These are phyloP conservation scores for Cyclotella kingstonii DNA, from an alignment of 108 stramenopile species.

Conservation along the genomic window DNA sequence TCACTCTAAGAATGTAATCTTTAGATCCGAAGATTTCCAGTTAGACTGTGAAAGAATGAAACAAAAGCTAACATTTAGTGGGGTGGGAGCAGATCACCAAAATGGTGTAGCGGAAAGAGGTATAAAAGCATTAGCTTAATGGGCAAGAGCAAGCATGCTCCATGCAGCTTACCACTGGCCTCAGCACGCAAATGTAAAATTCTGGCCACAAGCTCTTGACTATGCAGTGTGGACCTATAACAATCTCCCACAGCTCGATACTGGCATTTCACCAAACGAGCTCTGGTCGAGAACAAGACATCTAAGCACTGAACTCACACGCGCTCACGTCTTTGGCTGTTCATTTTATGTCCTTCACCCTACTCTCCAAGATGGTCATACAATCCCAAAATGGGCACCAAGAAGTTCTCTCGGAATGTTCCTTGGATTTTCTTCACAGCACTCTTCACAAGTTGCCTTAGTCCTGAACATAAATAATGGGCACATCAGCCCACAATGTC, in stretches of 20 bases:
- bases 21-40: constrained; percentile 14
- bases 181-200: too few species aligned
- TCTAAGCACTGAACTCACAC: not conserved
- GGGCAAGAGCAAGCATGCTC: too few species aligned
- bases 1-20: too few species aligned
- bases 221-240: constrained; percentile 49
- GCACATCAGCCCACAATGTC: constrained; percentile 48
- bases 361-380: constrained; percentile 37
- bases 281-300: constrained; percentile 3
- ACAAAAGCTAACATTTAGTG: too few species aligned
- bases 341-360: constrained; percentile 44
- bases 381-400: constrained; percentile 43
- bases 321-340: constrained; percentile 35
- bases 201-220: constrained; percentile 43
- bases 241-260: constrained; percentile 21
- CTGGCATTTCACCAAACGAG: constrained; percentile 31
- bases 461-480: constrained; percentile 36
- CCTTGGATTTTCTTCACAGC: constrained; percentile 36
- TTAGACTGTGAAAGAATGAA: constrained; percentile 5
- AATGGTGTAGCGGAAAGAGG: too few species aligned
- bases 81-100: too few species aligned
- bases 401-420: constrained; percentile 37
- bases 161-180: too few species aligned
- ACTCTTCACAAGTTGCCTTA: constrained; percentile 39
- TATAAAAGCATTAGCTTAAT: too few species aligned